Conservation (phyloP, 1,139 yeast species). For the Zygotorulaspora mrakii region DNA sequence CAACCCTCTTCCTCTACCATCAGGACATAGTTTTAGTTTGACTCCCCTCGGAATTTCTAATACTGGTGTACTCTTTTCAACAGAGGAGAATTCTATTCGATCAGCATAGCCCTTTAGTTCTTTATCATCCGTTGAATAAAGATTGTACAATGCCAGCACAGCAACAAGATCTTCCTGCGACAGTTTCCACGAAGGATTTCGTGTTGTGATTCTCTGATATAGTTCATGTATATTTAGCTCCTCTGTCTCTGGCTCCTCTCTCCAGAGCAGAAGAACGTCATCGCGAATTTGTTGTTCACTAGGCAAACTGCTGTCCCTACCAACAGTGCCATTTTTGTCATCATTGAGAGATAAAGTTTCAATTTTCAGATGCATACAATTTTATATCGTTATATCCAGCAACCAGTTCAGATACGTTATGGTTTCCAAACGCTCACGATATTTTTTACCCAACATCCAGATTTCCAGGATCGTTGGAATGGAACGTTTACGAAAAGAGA, state of each 20-base stretch:
- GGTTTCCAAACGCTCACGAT: background rate
- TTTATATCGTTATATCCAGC: background rate
- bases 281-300: slow-evolving; percentile 62
- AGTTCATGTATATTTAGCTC: slow-evolving; percentile 53
- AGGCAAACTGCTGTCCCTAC: slow-evolving; percentile 42
- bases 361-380: slow-evolving; percentile 16
- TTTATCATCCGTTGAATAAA: slow-evolving; percentile 38
- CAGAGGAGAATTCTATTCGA: slow-evolving; percentile 52
- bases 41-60: slow-evolving; percentile 45
- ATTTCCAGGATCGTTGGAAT: background rate
- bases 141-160: slow-evolving; percentile 53
- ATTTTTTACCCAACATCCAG: background rate
- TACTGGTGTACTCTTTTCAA: slow-evolving; percentile 25
- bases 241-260: slow-evolving; percentile 61
- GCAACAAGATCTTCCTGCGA: slow-evolving; percentile 56
- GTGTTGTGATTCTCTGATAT: slow-evolving; percentile 47
- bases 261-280: slow-evolving; percentile 63
- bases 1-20: slow-evolving; percentile 49
- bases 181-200: slow-evolving; percentile 59
- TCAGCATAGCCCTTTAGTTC: slow-evolving; percentile 48
- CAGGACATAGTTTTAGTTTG: slow-evolving; percentile 42
- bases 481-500: no score
- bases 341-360: slow-evolving; percentile 18
- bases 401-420: background rate
- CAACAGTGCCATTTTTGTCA: slow-evolving; percentile 7